A percentile compares a stretch with the other conserved stretches of the same genome.
phyloP scores from a whole-genome alignment of 192 early-diverging fungal genomes.

The Coemansia asiatica region DNA sequence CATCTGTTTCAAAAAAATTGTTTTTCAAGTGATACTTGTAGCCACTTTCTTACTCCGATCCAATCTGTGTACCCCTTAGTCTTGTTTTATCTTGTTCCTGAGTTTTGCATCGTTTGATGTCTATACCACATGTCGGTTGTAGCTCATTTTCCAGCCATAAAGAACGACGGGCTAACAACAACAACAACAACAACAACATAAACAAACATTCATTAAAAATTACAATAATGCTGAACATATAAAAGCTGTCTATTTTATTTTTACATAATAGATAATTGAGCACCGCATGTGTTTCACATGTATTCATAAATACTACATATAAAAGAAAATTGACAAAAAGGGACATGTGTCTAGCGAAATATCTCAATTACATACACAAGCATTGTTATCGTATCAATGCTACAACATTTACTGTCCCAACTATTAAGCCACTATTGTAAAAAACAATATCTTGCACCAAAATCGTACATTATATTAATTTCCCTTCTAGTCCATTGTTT shows the following conservation, averaged over 20 bases:
- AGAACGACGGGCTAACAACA: neutral
- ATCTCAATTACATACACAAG: no score
- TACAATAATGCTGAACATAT: no score
- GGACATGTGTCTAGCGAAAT: no score
- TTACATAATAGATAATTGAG: neutral
- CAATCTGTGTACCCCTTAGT: neutral
- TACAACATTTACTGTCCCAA: neutral
- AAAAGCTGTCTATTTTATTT: neutral
- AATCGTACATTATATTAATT: neutral
- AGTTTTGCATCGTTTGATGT: no score
- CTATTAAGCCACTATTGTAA: neutral
- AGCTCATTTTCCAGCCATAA: neutral
- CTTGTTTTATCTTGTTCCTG: neutral
- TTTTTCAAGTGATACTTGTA: neutral
- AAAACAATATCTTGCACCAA: neutral
- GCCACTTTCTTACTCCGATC: neutral
- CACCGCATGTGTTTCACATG: neutral
- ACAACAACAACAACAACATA: neutral
- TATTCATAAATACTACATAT: neutral
- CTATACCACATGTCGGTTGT: neutral
- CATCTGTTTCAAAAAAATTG: neutral
- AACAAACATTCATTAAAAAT: neutral
- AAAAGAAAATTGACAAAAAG: no score
- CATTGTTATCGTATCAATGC: neutral
- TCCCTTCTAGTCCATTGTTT: neutral